phyloP scores from a whole-genome alignment of 169 alveolate genomes.

The Theileria orientalis region DNA sequence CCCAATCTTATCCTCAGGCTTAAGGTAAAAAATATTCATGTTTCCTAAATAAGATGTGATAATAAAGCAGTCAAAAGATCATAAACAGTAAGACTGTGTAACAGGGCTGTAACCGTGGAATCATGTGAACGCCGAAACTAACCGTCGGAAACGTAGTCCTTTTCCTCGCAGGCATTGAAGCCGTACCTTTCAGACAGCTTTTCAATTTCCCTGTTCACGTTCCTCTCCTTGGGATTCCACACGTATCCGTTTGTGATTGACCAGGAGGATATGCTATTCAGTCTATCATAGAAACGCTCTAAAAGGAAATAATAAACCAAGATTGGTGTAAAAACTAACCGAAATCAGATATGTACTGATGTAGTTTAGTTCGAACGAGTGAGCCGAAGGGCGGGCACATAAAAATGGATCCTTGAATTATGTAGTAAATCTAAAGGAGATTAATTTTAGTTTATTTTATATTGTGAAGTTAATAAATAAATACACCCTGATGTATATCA shows the following conservation, averaged over 20 bases:
- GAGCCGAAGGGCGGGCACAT: conserved; percentile 67
- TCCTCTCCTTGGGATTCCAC: conserved; percentile 58
- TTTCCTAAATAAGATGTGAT: not conserved
- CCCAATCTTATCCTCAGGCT: conserved; percentile 46
- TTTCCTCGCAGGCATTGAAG: conserved; percentile 16
- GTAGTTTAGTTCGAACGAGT: conserved; percentile 35
- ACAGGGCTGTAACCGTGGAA: no score
- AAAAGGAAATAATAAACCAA: no score
- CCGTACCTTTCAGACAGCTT: conserved; percentile 37
- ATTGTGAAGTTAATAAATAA: not conserved
- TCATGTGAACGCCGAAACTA: not conserved
- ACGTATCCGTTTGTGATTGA: conserved; percentile 46
- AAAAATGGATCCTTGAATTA: conserved; percentile 62
- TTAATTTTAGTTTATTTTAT: not conserved
- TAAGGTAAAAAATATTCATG: conserved; percentile 43
- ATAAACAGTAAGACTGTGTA: no score
- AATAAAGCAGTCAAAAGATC: no score
- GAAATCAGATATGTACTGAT: conserved; percentile 49
- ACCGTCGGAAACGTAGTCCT: conserved; percentile 46
- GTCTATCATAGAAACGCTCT: conserved; percentile 45
- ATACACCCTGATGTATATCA: not conserved
- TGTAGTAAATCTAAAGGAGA: conserved; percentile 51
- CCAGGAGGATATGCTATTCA: conserved; percentile 58
- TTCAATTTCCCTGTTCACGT: conserved; percentile 38
- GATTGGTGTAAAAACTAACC: conserved; percentile 7